Evolutionary conservation across 768 basidiomycete genomes (phyloP).

Genomic region (Candolleomyces eurysporus): DNA sequence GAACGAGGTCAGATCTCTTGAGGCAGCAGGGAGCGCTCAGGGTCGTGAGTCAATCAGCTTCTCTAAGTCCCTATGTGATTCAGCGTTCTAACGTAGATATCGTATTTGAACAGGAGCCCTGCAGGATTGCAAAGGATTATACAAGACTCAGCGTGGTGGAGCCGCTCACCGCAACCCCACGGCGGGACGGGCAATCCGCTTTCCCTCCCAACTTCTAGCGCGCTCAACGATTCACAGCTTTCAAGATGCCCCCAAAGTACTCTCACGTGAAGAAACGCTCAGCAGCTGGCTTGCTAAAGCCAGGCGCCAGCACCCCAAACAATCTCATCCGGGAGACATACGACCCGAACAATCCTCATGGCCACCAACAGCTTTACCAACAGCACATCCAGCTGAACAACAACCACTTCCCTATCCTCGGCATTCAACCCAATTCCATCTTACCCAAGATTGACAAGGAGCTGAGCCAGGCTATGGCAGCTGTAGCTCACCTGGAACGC

Average conservation of each 20-base stretch:
- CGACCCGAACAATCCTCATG: conserved; percentile 3
- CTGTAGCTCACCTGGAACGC: conserved; percentile 66
- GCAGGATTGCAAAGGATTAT: too few species aligned
- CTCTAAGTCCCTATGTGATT: too few species aligned
- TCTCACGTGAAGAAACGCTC: conserved; percentile 72
- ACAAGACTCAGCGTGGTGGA: too few species aligned
- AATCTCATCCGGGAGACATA: conserved; percentile 31
- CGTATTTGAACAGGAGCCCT: too few species aligned
- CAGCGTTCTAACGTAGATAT: too few species aligned
- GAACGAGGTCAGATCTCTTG: too few species aligned
- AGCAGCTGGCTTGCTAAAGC: conserved; percentile 47
- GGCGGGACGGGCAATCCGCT: too few species aligned
- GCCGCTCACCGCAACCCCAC: too few species aligned
- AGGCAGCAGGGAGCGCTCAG: too few species aligned
- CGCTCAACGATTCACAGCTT: not conserved
- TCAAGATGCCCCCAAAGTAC: conserved; percentile 66
- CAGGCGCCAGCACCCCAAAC: conserved; percentile 31
- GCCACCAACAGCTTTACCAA: conserved; percentile 5
- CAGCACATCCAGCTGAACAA: conserved; percentile 24
- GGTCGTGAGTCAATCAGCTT: too few species aligned
- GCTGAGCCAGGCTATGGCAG: conserved; percentile 54
- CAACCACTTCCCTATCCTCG: conserved; percentile 12
- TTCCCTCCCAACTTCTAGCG: too few species aligned
- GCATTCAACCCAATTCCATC: conserved; percentile 27
- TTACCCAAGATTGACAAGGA: conserved; percentile 49